Conservation (phyloP, 2,329 filamentous ascomycete genomes). For the Exophiala calicioides region DNA sequence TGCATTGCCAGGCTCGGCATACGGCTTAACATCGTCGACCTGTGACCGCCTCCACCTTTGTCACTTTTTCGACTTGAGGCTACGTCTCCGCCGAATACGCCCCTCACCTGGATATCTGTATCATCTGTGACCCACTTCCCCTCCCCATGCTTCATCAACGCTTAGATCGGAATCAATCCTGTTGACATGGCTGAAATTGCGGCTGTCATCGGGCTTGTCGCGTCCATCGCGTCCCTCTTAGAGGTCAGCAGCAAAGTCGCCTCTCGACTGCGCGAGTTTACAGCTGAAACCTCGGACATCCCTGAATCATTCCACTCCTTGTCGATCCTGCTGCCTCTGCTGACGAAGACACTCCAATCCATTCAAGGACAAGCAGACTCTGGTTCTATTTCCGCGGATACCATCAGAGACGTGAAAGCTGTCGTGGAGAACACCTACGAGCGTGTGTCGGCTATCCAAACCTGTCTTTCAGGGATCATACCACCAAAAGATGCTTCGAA, state of each 20-base stretch:
- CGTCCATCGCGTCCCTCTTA: conserved; percentile 7
- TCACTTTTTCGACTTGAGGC: no score
- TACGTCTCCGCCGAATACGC: no score
- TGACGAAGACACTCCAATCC: neutral
- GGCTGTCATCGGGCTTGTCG: conserved; percentile 9
- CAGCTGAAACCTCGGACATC: neutral
- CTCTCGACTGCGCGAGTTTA: conserved; percentile 7
- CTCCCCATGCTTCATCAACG: no score
- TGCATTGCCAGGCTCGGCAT: no score
- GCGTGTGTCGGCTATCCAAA: neutral
- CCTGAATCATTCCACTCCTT: conserved; percentile 3
- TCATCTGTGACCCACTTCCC: no score
- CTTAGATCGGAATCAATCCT: neutral
- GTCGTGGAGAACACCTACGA: neutral
- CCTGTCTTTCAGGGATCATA: neutral
- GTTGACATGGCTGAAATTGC: conserved; percentile 7
- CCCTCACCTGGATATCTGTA: no score
- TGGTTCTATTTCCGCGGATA: neutral
- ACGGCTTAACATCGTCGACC: no score
- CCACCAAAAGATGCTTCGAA: neutral
- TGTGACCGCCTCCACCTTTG: no score
- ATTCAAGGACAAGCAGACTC: conserved; percentile 6
- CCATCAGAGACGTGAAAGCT: neutral
- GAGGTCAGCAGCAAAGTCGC: conserved; percentile 4
- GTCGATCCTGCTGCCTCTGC: conserved; percentile 1